phyloP scores from a whole-genome alignment of 805 yeast genomes.

The Starmerella cellae region DNA sequence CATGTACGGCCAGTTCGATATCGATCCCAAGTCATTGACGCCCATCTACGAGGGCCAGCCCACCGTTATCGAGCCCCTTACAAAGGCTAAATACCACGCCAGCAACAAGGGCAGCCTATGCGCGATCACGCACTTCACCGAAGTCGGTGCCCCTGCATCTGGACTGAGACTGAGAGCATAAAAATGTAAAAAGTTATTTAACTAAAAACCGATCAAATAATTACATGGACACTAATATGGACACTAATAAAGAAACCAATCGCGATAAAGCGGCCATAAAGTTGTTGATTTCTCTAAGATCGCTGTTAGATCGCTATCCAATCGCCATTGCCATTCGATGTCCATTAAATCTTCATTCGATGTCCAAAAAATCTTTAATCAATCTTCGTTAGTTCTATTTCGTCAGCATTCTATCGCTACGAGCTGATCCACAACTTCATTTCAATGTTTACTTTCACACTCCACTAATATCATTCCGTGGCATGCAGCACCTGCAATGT shows the following conservation, averaged over 20 bases:
- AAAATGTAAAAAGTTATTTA: neutral
- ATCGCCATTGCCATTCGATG: too few relatives aligned
- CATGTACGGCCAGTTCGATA: constrained; percentile 78
- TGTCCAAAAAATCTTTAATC: too few relatives aligned
- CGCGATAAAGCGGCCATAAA: too few relatives aligned
- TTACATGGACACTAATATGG: neutral
- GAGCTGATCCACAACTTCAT: too few relatives aligned
- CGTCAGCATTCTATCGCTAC: too few relatives aligned
- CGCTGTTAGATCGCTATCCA: too few relatives aligned
- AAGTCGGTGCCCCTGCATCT: constrained; percentile 82
- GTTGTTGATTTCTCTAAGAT: too few relatives aligned
- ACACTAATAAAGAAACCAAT: neutral
- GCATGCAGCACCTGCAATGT: too few relatives aligned
- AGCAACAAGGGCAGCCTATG: constrained; percentile 70
- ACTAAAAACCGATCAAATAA: neutral
- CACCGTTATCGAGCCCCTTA: constrained; percentile 60
- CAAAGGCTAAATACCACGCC: constrained; percentile 76
- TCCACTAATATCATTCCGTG: too few relatives aligned
- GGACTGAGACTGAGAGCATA: constrained; percentile 47
- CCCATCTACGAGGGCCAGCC: constrained; percentile 77
- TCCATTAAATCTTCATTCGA: too few relatives aligned
- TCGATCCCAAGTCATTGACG: constrained; percentile 74
- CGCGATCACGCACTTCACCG: constrained; percentile 58
- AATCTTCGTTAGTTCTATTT: too few relatives aligned
- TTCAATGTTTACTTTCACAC: too few relatives aligned